Base-by-base conservation (phyloP, 805 yeast genomes). In the Saccharomycopsis guyanensis region DNA sequence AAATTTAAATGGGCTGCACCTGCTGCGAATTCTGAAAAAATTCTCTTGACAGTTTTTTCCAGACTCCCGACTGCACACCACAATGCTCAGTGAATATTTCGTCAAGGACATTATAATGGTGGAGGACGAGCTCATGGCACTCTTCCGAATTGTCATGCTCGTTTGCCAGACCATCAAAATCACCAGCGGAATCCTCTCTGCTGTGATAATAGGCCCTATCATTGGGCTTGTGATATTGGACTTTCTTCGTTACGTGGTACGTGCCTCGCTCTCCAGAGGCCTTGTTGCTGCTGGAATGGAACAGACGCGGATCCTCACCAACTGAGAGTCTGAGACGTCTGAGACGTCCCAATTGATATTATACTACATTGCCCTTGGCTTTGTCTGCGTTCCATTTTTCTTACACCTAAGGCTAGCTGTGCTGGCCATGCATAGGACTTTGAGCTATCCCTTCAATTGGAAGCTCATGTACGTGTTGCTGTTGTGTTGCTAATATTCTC, bases 151-250 rank as follows among this genome's bases (percentile, higher is more conserved):
- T 3, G 15, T 37, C 22, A 24, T 38, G 33, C 8, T 44, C 5
- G 4, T 44, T 12, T 31, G 39, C 16, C 29, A 38, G 13, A 24
- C 38, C 4, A 22, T 48, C 38, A 39, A 45, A 16, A 4, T 49
- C 32, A 32, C 43, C 43, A 45, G 52, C 29, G 50, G 50, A 3
- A 27, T 45, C 8, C 31, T 49, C 18, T 45, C 49, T 1, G 33
- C 46, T 3, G 4, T 42, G 10, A 42, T 49, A n/a, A 46, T 49
- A 12, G 25, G 19, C 7, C 52, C 52, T n/a, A 20, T 49, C 19
- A 8, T 49, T 4, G 23, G 20, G 12, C 19, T 49, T 3, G 49
- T 49, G 25, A 19, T 41, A 3, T 45, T 39, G 18, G 52, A 49
- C 22, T 27, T 49, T n/a, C 27, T 25, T 13, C 22, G 45, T 5